Evolutionary conservation across 1,139 yeast genomes (phyloP), one percentile per base, ranked within the genome.

Genomic region (Yamadazyma epiphylla): DNA sequence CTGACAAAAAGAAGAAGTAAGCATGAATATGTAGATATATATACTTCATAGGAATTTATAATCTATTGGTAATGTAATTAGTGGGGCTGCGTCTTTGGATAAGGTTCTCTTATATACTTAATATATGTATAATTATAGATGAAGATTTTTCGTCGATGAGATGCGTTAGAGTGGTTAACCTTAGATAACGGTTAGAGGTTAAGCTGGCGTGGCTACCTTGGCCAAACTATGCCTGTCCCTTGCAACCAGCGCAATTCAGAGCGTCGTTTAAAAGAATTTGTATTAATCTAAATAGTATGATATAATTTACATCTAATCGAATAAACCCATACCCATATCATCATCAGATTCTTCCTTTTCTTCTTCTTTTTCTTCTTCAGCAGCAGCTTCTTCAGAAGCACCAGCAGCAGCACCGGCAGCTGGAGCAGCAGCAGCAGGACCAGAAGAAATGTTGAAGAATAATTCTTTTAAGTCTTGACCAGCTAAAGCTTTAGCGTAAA

Each of bases 1-100:
- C 95, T 75, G 96, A 87, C 61, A 88, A 88, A 89, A 64, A 66
- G 61, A 87, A 87, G 87, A 87, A 87, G 80, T 84, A 83, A 77
- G n/a, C n/a, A 36, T 41, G 20, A 28, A 31, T 27, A 24, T 29
- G 20, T 26, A 22, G 15, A 17, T 25, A 21, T 25, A 19, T 24
- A 31, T 17, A 20, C 20, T 17, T 17, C 20, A 10, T 17, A 17
- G 20, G 20, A 17, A 17, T 17, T 17, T 10, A 17, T 17, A 17
- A 17, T 17, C 20, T 17, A 17, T 7, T 7, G 10, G 10, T 17
- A 17, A 17, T 17, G 10, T 24, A 25, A 15, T 26, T 13, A 19
- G 19, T 20, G 6, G 13, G 8, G 12, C 9, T 23, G 15, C 14
- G 16, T 23, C 9, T 13, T 23, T 23, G 12, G 13, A n/a, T 8